Evolutionary conservation across 345 rosid species (phyloP).

Genomic region (Sapria himalayana): DNA sequence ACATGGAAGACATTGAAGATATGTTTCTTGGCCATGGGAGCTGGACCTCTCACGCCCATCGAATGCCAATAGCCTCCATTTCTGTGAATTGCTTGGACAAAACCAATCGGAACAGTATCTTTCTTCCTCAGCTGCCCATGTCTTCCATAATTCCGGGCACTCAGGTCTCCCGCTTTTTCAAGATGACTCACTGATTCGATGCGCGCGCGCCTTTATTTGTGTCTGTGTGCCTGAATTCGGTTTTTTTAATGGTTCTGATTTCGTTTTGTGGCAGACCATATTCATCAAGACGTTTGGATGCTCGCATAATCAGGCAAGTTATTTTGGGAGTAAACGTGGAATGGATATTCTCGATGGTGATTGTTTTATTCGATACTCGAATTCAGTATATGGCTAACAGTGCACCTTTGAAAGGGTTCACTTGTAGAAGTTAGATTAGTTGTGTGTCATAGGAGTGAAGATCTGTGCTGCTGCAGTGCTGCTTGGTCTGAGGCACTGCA

Average conservation of each 20-base stretch:
- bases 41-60: constrained; percentile 49
- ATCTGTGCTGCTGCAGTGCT: too few species aligned
- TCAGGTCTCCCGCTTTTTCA: constrained; percentile 24
- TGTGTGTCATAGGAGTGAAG: too few species aligned
- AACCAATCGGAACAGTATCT: constrained; percentile 8
- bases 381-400: too few species aligned
- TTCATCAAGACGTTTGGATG: constrained; percentile 88
- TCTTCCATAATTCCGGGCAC: constrained; percentile 52
- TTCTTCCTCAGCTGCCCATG: constrained; percentile 15
- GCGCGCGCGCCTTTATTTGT: too few species aligned
- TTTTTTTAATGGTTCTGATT: background rate
- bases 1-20: constrained; percentile 86
- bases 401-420: too few species aligned
- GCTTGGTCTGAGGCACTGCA: too few species aligned
- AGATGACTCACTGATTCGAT: constrained; percentile 1
- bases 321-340: too few species aligned
- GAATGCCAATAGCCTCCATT: constrained; percentile 42
- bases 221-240: background rate
- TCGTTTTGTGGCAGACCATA: constrained; percentile 27
- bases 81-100: constrained; percentile 28
- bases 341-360: too few species aligned
- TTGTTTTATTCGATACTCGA: too few species aligned
- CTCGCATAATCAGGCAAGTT: constrained; percentile 78
- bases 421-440: too few species aligned
- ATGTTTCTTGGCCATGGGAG: constrained; percentile 24